These are phyloP conservation scores for Endocalyx cinctus DNA, from an alignment of 2,329 filamentous ascomycete species.

Conservation along the genomic window DNA sequence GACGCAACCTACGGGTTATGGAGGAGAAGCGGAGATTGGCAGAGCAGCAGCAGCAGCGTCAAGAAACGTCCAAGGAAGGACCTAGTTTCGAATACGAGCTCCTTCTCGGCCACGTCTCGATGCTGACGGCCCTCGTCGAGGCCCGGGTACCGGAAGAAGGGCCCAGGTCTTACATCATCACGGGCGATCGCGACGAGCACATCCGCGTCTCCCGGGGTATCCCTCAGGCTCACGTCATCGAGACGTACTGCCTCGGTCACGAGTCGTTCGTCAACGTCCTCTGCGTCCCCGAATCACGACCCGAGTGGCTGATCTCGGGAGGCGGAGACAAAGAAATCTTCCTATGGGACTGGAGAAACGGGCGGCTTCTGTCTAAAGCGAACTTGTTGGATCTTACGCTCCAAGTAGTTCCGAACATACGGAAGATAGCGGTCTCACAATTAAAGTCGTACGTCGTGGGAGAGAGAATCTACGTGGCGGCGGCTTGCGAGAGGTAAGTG, in stretches of 20 bases:
- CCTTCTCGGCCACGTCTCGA: conserved; percentile 88
- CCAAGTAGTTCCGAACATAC: conserved; percentile 13
- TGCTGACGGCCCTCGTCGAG: conserved; percentile 73
- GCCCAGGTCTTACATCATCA: conserved; percentile 49
- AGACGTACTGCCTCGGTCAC: conserved; percentile 86
- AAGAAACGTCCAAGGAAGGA: conserved; percentile 29
- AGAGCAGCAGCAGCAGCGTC: conserved; percentile 17
- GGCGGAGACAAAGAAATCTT: conserved; percentile 78
- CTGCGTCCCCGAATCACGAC: conserved; percentile 53
- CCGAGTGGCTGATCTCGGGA: conserved; percentile 71
- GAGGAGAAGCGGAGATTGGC: conserved; percentile 48
- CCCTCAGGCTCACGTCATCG: conserved; percentile 83
- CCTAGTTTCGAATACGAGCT: conserved; percentile 68
- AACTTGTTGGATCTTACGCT: conserved; percentile 44
- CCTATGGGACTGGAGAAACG: conserved; percentile 74
- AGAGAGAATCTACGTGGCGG: conserved; percentile 29
- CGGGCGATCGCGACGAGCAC: conserved; percentile 61
- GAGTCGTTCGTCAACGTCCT: conserved; percentile 77
- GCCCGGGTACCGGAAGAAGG: conserved; percentile 39
- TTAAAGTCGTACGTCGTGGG: conserved; percentile 29
- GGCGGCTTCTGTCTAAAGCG: conserved; percentile 48
- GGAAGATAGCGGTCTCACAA: conserved; percentile 45
- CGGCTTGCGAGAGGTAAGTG: conserved; percentile 42
- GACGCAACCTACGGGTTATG: conserved; percentile 57
- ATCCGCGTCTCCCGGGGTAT: conserved; percentile 80